These are phyloP conservation scores for Moringa oleifera DNA, from an alignment of 345 rosid species.

Conservation along the genomic window DNA sequence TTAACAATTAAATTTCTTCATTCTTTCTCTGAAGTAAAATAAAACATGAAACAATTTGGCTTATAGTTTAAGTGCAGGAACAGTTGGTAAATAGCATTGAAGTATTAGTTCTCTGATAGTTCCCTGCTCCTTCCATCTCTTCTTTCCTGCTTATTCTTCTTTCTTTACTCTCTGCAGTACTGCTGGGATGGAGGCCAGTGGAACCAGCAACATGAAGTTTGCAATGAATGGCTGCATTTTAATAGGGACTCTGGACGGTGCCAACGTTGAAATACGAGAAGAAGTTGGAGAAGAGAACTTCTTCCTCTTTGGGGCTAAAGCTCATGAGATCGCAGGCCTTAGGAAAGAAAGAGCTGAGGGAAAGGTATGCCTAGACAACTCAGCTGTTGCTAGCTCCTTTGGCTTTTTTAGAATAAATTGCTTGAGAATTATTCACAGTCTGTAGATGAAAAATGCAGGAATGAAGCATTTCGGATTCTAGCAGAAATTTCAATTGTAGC, in stretches of 20 bases:
- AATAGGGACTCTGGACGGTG: conserved; percentile 85
- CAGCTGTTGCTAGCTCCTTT: background rate
- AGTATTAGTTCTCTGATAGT: too few relatives aligned
- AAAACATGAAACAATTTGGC: too few relatives aligned
- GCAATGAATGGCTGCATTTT: conserved; percentile 77
- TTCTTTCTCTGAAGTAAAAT: too few relatives aligned
- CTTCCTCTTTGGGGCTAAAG: conserved; percentile 81
- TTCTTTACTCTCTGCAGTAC: conserved; percentile 35
- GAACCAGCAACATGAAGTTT: conserved; percentile 94
- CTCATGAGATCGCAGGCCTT: conserved; percentile 59
- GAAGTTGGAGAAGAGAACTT: conserved; percentile 83
- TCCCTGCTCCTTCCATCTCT: background rate
- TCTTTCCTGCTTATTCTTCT: background rate
- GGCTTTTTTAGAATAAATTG: background rate
- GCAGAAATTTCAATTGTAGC: too few relatives aligned
- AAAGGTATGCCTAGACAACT: conserved; percentile 33
- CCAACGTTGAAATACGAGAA: conserved; percentile 75
- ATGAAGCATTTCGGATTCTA: too few relatives aligned
- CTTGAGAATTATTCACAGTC: too few relatives aligned
- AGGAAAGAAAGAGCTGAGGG: conserved; percentile 73
- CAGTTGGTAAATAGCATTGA: too few relatives aligned
- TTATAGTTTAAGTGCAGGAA: too few relatives aligned
- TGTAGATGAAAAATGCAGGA: too few relatives aligned
- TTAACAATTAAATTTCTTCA: too few relatives aligned
- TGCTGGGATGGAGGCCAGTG: conserved; percentile 97